phyloP scores from a whole-genome alignment of 2,329 filamentous ascomycete species.

The Epichloe baconii region DNA sequence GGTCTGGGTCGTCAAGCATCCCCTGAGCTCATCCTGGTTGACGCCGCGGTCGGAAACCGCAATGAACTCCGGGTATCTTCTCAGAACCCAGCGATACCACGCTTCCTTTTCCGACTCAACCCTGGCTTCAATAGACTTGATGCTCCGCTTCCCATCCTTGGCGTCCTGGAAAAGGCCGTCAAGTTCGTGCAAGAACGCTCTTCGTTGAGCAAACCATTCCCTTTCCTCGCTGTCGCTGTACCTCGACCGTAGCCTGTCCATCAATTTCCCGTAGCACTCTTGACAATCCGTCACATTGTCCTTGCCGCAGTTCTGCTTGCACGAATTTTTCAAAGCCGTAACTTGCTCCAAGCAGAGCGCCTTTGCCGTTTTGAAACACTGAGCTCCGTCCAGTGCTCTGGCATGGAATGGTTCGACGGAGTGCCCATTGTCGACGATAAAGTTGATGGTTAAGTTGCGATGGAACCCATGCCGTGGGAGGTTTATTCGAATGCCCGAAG shows the following conservation, averaged over 20 bases:
- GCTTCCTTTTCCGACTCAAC: conserved; percentile 38
- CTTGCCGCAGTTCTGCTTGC: conserved; percentile 29
- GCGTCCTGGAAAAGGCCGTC: conserved; percentile 35
- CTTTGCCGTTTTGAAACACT: conserved; percentile 18
- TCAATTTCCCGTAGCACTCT: conserved; percentile 32
- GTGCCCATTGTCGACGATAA: conserved; percentile 12
- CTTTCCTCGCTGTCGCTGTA: conserved; percentile 21
- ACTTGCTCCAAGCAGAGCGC: conserved; percentile 28
- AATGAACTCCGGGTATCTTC: conserved; percentile 26
- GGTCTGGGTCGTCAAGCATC: conserved; percentile 25
- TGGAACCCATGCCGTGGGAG: no score
- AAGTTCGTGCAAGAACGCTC: conserved; percentile 35
- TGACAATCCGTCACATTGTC: conserved; percentile 31
- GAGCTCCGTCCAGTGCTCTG: conserved; percentile 28
- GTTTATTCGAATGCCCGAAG: background rate
- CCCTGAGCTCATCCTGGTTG: conserved; percentile 20
- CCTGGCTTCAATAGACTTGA: conserved; percentile 34
- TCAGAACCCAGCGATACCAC: conserved; percentile 36
- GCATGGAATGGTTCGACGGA: conserved; percentile 16
- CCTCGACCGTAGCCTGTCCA: conserved; percentile 30
- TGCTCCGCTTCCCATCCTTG: conserved; percentile 27
- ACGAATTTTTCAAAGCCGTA: conserved; percentile 28
- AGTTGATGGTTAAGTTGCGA: no score
- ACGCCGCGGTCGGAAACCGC: conserved; percentile 17
- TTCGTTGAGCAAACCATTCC: conserved; percentile 40